Conservation (phyloP, 495 filamentous ascomycete species). For the Xylaria scruposa region DNA sequence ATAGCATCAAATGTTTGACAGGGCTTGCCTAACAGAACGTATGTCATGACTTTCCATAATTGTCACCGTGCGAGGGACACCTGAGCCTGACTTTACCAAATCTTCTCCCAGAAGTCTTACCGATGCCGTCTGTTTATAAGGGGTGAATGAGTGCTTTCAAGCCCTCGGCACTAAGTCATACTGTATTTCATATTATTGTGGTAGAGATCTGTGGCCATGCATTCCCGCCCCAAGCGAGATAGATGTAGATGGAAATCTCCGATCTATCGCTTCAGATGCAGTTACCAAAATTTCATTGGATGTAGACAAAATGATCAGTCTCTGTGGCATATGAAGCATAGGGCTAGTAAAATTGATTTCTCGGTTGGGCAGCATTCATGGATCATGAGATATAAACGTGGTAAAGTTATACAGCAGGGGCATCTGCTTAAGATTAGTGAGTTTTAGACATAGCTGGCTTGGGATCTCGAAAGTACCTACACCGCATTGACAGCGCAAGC, state of each 20-base stretch:
- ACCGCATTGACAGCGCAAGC: slow-evolving; percentile 9
- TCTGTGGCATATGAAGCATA: slow-evolving; percentile 2
- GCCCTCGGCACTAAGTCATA: neutral
- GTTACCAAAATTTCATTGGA: neutral
- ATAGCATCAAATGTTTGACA: slow-evolving; percentile 48
- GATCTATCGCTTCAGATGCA: neutral
- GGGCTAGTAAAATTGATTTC: neutral
- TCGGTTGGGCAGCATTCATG: slow-evolving; percentile 2
- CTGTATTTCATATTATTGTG: neutral
- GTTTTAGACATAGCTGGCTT: slow-evolving; percentile 1
- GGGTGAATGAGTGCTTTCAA: neutral
- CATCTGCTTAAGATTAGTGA: neutral
- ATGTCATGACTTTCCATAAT: neutral
- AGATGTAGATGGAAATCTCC: slow-evolving; percentile 11
- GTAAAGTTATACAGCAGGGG: slow-evolving; percentile 18
- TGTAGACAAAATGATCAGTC: neutral
- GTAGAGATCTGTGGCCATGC: slow-evolving; percentile 11
- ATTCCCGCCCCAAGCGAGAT: slow-evolving; percentile 6
- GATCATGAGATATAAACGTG: neutral
- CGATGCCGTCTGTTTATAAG: neutral
- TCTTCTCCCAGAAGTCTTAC: neutral
- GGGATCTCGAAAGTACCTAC: slow-evolving; percentile 6
- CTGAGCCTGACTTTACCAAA: neutral
- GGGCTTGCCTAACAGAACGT: slow-evolving; percentile 36
- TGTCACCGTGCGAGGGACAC: slow-evolving; percentile 4